phyloP scores from a whole-genome alignment of 2,329 filamentous ascomycete genomes.

The Paracorniculantispora psalliotae region DNA sequence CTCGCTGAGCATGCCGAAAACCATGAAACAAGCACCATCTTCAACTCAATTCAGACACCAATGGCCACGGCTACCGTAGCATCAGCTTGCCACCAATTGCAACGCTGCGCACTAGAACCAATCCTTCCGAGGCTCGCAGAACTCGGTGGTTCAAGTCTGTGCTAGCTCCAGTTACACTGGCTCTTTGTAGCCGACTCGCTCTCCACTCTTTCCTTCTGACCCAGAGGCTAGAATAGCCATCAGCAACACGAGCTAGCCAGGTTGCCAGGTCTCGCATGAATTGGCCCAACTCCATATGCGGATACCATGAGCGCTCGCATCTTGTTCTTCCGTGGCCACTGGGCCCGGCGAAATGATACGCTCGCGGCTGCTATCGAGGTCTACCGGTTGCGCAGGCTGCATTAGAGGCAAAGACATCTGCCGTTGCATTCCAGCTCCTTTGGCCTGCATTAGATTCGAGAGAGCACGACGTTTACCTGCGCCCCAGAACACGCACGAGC shows the following conservation, averaged over 20 bases:
- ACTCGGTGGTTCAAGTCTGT: neutral
- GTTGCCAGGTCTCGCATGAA: neutral
- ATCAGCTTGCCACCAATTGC: neutral
- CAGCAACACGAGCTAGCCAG: neutral
- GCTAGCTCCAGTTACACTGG: neutral
- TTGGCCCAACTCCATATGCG: neutral
- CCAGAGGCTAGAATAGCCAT: neutral
- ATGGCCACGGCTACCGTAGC: too few relatives aligned
- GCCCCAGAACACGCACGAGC: slow-evolving; percentile 1
- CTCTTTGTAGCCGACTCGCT: neutral
- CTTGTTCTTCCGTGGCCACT: neutral
- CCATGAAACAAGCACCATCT: neutral
- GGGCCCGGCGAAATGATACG: neutral
- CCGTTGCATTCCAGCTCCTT: neutral
- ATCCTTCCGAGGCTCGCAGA: neutral
- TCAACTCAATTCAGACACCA: neutral
- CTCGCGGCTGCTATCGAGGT: neutral
- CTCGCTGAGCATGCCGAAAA: neutral
- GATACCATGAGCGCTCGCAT: neutral
- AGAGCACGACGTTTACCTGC: neutral
- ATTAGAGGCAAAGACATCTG: neutral
- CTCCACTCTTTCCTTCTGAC: neutral
- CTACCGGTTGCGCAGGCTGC: neutral
- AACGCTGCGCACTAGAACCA: neutral
- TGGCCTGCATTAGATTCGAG: neutral